Evolutionary conservation across 305 asterid genomes (phyloP).

Genomic region (Nicotiana rustica): DNA sequence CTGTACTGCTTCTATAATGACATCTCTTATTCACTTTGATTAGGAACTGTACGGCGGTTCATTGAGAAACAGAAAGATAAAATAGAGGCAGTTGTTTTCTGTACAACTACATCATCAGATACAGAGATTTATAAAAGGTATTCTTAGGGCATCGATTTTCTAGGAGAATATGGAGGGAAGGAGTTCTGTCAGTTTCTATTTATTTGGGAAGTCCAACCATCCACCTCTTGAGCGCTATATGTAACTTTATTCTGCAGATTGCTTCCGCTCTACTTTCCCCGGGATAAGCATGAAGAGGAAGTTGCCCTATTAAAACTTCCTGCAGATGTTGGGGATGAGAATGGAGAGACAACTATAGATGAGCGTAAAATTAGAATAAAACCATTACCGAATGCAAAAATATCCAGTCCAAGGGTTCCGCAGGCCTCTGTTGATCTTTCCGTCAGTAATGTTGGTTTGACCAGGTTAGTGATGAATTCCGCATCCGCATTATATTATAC

Average conservation of each 20-base stretch:
- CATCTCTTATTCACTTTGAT: slow-evolving; percentile 32
- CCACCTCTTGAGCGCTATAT: neutral
- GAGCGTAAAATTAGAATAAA: slow-evolving; percentile 91
- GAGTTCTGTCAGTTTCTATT: slow-evolving; percentile 25
- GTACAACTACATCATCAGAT: slow-evolving; percentile 75
- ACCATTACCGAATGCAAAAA: slow-evolving; percentile 80
- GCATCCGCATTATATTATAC: neutral
- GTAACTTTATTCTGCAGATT: slow-evolving; percentile 49
- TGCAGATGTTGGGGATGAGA: slow-evolving; percentile 95
- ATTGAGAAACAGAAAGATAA: slow-evolving; percentile 91
- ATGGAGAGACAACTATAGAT: slow-evolving; percentile 86
- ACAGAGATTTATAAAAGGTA: slow-evolving; percentile 92
- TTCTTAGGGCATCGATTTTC: neutral
- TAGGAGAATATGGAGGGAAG: neutral
- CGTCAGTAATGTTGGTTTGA: slow-evolving; percentile 63
- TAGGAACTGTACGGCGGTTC: slow-evolving; percentile 92
- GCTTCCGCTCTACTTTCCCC: slow-evolving; percentile 96
- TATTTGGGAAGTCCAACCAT: slow-evolving; percentile 15
- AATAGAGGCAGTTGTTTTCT: slow-evolving; percentile 77
- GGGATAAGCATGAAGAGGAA: slow-evolving; percentile 83
- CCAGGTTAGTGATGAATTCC: slow-evolving; percentile 55
- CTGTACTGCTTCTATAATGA: neutral
- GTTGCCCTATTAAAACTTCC: slow-evolving; percentile 79
- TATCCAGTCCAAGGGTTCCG: slow-evolving; percentile 50
- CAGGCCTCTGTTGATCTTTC: slow-evolving; percentile 62